Evolutionary conservation across 1,284 basidiomycete species (phyloP).

Genomic region (Austroboletus novae-zelandiae): DNA sequence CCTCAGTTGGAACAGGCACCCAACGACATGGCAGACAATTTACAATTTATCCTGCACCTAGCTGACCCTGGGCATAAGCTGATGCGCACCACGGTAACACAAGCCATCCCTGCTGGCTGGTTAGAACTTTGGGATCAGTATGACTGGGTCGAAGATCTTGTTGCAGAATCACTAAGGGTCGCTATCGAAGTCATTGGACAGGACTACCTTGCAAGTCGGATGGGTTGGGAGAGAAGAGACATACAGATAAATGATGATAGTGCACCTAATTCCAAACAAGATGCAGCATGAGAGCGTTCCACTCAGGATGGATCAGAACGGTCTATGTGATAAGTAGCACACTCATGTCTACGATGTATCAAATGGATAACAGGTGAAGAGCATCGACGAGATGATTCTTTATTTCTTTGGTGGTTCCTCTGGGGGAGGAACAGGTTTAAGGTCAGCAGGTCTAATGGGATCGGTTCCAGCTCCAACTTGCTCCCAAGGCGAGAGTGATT

Average conservation of each 20-base stretch:
- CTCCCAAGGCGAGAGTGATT: constrained; percentile 95
- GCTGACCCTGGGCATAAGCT: constrained; percentile 81
- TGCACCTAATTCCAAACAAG: constrained; percentile 3
- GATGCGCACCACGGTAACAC: constrained; percentile 73
- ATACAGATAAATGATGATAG: constrained; percentile 1
- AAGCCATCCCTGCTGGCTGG: constrained; percentile 80
- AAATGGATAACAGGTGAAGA: constrained; percentile 11
- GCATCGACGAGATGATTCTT: constrained; percentile 12
- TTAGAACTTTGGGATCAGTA: constrained; percentile 86
- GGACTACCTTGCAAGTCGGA: constrained; percentile 78
- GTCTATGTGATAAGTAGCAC: constrained; percentile 12
- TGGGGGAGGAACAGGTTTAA: constrained; percentile 71
- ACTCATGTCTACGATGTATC: constrained; percentile 11
- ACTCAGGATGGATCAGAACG: constrained; percentile 8
- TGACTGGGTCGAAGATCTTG: constrained; percentile 93
- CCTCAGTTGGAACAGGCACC: constrained; percentile 28
- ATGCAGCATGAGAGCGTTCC: constrained; percentile 15
- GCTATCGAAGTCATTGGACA: constrained; percentile 86
- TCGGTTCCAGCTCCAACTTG: constrained; percentile 87
- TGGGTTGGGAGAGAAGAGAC: constrained; percentile 62
- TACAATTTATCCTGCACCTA: constrained; percentile 85
- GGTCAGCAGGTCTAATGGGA: constrained; percentile 64
- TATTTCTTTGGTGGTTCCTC: constrained; percentile 67
- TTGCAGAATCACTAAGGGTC: constrained; percentile 81
- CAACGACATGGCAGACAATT: constrained; percentile 39